Conservation (phyloP, 78 protist genomes). For the Dictyostelium firmibasis region DNA sequence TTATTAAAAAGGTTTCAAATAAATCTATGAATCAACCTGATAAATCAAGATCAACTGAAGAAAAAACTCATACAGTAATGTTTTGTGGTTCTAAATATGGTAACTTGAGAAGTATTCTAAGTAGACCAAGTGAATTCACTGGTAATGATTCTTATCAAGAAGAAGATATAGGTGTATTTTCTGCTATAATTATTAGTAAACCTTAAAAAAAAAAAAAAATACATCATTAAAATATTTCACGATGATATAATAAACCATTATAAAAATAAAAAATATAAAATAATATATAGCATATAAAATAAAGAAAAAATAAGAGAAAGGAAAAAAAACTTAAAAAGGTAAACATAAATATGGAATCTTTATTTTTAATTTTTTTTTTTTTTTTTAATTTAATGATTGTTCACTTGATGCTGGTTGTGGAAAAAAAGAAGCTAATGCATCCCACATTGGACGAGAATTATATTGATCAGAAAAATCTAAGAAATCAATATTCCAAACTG, state of each 20-base stretch:
- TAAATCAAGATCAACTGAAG: not conserved
- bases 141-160: not conserved
- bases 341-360: too few relatives aligned
- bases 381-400: not conserved
- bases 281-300: too few relatives aligned
- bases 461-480: not conserved
- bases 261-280: too few relatives aligned
- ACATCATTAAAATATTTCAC: not conserved
- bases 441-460: conserved; percentile 1
- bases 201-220: not conserved
- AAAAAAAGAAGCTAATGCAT: not conserved
- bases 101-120: not conserved
- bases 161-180: conserved; percentile 1
- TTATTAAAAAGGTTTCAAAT: not conserved
- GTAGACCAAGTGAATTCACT: not conserved
- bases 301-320: too few relatives aligned
- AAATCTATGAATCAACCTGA: not conserved
- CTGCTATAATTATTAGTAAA: not conserved
- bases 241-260: too few relatives aligned
- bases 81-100: not conserved
- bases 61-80: not conserved
- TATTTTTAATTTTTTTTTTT: not conserved
- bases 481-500: conserved; percentile 67
- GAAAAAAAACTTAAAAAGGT: too few relatives aligned
- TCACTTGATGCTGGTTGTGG: not conserved